Conservation (phyloP, 1,284 basidiomycete species). For the Sutorius eximius region DNA sequence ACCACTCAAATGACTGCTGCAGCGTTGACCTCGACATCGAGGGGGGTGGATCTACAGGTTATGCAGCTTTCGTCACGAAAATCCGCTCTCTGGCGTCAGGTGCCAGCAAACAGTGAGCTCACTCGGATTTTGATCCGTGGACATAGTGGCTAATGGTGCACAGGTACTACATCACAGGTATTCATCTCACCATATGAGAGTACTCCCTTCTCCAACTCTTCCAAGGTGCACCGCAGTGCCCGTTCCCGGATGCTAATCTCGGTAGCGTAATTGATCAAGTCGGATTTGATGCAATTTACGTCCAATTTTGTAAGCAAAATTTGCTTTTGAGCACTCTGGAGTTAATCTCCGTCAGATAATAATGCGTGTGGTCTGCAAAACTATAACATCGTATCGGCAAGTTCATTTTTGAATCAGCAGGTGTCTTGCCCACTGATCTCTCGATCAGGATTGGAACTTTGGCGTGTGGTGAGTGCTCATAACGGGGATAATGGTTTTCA, state of each 20-base stretch:
- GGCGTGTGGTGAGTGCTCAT: slow-evolving; percentile 43
- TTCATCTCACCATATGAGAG: not conserved
- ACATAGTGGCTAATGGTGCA: not conserved
- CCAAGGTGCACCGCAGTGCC: slow-evolving; percentile 57
- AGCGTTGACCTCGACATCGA: slow-evolving; percentile 71
- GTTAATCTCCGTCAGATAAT: slow-evolving; percentile 41
- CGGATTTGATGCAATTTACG: slow-evolving; percentile 62
- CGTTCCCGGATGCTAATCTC: slow-evolving; percentile 60
- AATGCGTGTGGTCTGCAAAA: slow-evolving; percentile 56
- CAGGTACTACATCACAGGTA: slow-evolving; percentile 60
- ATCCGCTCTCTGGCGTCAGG: slow-evolving; percentile 49
- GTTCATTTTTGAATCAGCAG: slow-evolving; percentile 8
- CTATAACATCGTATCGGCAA: slow-evolving; percentile 43
- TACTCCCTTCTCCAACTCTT: not conserved
- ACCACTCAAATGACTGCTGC: not conserved
- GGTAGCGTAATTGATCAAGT: slow-evolving; percentile 54
- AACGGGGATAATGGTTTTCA: not conserved
- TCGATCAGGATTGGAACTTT: slow-evolving; percentile 52
- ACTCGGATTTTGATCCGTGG: not conserved
- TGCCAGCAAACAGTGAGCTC: slow-evolving; percentile 51
- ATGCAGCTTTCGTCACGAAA: slow-evolving; percentile 54
- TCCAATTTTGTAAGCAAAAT: slow-evolving; percentile 51
- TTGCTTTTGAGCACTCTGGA: not conserved
- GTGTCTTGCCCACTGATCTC: not conserved
- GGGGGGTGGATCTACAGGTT: slow-evolving; percentile 53